Base-by-base conservation (phyloP, 371 early-diverging fungal genomes). In the Mortierella sp. region DNA sequence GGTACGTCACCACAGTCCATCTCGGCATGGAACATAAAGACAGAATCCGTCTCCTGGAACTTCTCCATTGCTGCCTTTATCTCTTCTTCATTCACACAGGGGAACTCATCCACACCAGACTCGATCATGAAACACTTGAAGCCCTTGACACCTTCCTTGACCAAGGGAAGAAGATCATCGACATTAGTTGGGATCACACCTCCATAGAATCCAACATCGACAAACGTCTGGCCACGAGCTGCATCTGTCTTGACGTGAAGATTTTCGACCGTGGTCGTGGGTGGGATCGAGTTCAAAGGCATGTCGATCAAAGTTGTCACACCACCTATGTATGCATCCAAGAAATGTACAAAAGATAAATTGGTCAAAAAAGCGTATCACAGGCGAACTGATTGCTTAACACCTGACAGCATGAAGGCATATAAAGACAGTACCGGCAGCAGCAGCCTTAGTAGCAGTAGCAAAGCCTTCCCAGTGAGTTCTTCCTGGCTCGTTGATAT, bases 101-200 rank as follows among this genome's bases (percentile, higher is more conserved):
- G 93, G 81, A 93, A 93, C 76, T 93, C 93, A 58, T 89, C 92
- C 2, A 93, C 93, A 59, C 93, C 93, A 79, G 90, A 90, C 57
- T 93, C 93, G 65, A 92, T 92, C 79, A 93, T 80, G 79, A 93
- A 93, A 66, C 93, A 90, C 72, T 93, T 93, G 85, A 93, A 93
- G 1, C 93, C 93, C 49, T 90, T 85, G 32, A 90, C 92, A 34
- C 93, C 93, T 3, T 78, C 86, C 26, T 85, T 80, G 44, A 92
- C 84, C 63, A 93, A 79, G 17, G 85, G 85, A 4, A 82, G 81
- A 24, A 93, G 81, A 15, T 90, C 85, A 24, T 83, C 51, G 9
- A 84, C 81, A 76, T 93, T 93, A 48, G 86, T 89, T 17, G 93
- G 93, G 1, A 93, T 87, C 4, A 93, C 87, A 34, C 93, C 93